Percentiles rank a stretch among this genome's conserved stretches.
phyloP scores from a whole-genome alignment of 2,329 filamentous ascomycete species.

The Colletotrichum theobromicola region DNA sequence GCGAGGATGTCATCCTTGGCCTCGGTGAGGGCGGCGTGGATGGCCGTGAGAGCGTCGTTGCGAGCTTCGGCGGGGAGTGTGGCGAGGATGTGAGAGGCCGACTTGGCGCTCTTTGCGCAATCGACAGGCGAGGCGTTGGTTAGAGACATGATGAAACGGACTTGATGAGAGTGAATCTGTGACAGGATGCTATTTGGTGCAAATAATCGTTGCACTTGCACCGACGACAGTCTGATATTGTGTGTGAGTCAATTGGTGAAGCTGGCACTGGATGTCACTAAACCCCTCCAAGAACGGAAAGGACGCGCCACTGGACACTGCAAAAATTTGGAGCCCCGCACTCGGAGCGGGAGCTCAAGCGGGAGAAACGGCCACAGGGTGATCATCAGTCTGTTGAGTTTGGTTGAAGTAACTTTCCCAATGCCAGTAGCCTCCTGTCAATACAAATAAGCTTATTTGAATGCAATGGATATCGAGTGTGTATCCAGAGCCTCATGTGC shows the following conservation, averaged over 20 bases:
- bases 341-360: constrained; percentile 8
- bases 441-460: not conserved
- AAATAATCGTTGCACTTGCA: not conserved
- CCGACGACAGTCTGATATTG: not conserved
- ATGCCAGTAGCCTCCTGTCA: not conserved
- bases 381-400: not conserved
- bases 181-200: not conserved
- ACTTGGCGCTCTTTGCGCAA: constrained; percentile 78
- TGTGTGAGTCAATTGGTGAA: constrained; percentile 14
- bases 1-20: constrained; percentile 79
- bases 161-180: not conserved
- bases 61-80: constrained; percentile 77
- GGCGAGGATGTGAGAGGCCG: constrained; percentile 82
- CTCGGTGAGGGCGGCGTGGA: constrained; percentile 76
- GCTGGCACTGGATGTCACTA: not conserved
- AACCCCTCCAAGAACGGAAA: not conserved
- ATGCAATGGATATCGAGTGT: not conserved
- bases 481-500: not conserved
- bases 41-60: constrained; percentile 83
- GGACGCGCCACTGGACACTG: not conserved
- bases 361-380: not conserved
- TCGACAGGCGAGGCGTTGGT: constrained; percentile 83
- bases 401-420: not conserved
- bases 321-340: constrained; percentile 21
- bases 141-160: constrained; percentile 73